Percentiles rank a stretch among this genome's conserved stretches.
Evolutionary conservation across 768 basidiomycete genomes (phyloP).

Genomic region (Russula vinacea): DNA sequence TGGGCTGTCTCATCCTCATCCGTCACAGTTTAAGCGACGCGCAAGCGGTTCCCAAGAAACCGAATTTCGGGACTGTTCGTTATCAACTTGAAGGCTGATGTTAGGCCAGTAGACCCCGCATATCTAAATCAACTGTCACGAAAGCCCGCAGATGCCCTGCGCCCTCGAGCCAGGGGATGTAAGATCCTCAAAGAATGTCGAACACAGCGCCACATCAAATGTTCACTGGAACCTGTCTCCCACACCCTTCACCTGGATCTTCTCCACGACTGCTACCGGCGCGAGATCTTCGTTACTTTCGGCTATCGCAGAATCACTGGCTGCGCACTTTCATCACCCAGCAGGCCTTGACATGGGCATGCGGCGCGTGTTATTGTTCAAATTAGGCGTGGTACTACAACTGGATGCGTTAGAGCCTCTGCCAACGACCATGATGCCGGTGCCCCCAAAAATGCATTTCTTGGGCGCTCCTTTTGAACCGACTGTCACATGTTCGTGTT

Average conservation of each 20-base stretch:
- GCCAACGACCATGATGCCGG: not conserved
- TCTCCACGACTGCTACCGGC: not conserved
- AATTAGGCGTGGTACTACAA: not conserved
- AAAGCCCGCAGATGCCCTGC: not conserved
- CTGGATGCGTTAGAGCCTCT: not conserved
- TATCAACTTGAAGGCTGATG: too few relatives aligned
- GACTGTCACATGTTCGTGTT: constrained; percentile 12
- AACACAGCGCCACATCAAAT: not conserved
- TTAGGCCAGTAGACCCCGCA: too few relatives aligned
- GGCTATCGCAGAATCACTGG: constrained; percentile 1
- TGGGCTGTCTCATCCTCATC: constrained; percentile 25
- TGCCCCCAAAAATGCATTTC: not conserved
- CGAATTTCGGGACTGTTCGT: not conserved
- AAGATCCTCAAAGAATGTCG: not conserved
- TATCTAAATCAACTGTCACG: not conserved
- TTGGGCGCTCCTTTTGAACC: constrained; percentile 12
- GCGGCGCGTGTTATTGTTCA: constrained; percentile 11
- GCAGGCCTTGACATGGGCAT: constrained; percentile 5
- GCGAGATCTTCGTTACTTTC: constrained; percentile 6
- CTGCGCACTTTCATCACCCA: constrained; percentile 7
- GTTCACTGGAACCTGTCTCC: not conserved
- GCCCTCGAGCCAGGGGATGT: constrained; percentile 14
- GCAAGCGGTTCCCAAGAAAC: not conserved
- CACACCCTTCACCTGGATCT: not conserved
- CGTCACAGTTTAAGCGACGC: constrained; percentile 17